These are phyloP conservation scores for Leptodermis oblonga DNA, from an alignment of 257 asterid species.

Conservation along the genomic window DNA sequence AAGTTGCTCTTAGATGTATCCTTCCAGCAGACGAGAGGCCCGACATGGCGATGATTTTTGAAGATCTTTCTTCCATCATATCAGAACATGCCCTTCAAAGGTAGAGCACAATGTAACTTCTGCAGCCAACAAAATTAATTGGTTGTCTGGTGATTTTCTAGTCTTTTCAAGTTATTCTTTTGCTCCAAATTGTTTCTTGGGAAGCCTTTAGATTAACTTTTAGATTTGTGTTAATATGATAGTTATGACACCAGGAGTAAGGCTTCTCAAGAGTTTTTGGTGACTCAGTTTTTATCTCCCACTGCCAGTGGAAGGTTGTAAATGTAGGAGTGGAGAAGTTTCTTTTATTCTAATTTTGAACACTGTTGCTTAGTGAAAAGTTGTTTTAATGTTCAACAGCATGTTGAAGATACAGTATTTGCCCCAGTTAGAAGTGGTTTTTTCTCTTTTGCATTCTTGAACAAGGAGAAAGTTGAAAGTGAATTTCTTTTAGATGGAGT, in stretches of 20 bases:
- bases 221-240: background rate
- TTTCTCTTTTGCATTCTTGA: too few species aligned
- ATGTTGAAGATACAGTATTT: too few species aligned
- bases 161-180: conserved; percentile 10
- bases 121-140: conserved; percentile 1
- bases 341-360: too few species aligned
- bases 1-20: conserved; percentile 61
- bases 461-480: too few species aligned
- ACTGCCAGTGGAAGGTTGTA: too few species aligned
- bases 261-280: background rate
- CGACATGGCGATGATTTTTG: conserved; percentile 58
- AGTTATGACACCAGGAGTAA: background rate
- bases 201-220: background rate
- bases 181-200: conserved; percentile 10
- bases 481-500: too few species aligned
- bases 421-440: too few species aligned
- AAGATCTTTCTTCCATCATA: conserved; percentile 51
- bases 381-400: too few species aligned
- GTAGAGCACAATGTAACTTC: conserved; percentile 6
- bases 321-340: too few species aligned
- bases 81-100: conserved; percentile 21
- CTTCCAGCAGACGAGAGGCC: conserved; percentile 82
- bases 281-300: background rate
- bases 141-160: conserved; percentile 15
- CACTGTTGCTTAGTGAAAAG: too few species aligned